Conservation (phyloP, 139 green algal species). For the Chlorella sp. region DNA sequence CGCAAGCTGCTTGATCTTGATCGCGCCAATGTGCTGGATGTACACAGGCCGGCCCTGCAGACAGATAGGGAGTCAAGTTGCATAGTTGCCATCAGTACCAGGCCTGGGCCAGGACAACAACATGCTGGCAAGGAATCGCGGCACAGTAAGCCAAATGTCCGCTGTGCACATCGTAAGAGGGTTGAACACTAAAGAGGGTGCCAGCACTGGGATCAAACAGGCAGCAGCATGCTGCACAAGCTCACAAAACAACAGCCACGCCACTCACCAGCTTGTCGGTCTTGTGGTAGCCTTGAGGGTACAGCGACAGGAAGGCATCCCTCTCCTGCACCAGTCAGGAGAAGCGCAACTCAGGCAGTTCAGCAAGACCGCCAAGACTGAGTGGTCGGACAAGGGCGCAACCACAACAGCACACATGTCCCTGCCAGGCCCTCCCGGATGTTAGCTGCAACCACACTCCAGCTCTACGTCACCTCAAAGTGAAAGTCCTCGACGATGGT, state of each 20-base stretch:
- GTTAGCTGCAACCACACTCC: not conserved
- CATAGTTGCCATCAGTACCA: not conserved
- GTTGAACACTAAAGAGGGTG: not conserved
- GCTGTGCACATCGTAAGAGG: not conserved
- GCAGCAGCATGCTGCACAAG: not conserved
- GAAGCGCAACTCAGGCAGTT: not conserved
- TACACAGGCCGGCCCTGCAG: constrained; percentile 85
- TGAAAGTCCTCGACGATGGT: constrained; percentile 84
- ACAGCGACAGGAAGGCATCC: constrained; percentile 89
- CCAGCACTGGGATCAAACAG: not conserved
- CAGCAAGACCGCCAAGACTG: not conserved
- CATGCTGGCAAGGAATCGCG: not conserved
- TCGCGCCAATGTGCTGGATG: constrained; percentile 86
- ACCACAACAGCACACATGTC: not conserved
- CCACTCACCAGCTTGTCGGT: constrained; percentile 63
- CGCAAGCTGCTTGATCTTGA: constrained; percentile 78
- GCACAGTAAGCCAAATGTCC: too few relatives aligned
- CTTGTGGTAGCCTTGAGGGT: constrained; percentile 88
- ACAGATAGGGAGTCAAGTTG: not conserved
- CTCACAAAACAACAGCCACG: not conserved
- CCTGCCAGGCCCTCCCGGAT: not conserved
- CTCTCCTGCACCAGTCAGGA: constrained; percentile 62
- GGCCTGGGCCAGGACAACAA: too few relatives aligned
- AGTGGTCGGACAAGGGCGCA: not conserved
- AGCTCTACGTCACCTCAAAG: constrained; percentile 55